Evolutionary conservation across 768 basidiomycete genomes (phyloP).

Genomic region (Boletus rufocinnamomeus): DNA sequence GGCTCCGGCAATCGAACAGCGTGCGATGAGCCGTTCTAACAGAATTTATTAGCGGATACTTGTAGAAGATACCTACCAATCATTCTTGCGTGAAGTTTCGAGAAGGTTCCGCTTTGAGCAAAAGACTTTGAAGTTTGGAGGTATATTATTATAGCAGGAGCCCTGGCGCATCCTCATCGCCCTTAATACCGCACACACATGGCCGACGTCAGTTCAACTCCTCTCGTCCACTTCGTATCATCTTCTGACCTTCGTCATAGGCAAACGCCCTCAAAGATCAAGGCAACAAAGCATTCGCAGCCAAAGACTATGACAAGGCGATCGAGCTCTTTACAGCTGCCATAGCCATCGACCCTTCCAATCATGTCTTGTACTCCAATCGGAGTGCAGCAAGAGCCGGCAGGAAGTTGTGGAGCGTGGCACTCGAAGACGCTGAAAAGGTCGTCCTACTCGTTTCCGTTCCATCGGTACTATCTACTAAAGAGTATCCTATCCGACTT

Average conservation of each 20-base stretch:
- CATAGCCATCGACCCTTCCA: slow-evolving; percentile 77
- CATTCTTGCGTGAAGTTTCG: slow-evolving; percentile 28
- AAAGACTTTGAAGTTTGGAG: neutral
- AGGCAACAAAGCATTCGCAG: slow-evolving; percentile 94
- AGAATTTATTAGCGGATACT: neutral
- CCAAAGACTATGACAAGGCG: slow-evolving; percentile 89
- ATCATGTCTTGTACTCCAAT: slow-evolving; percentile 92
- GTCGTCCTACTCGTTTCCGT: slow-evolving; percentile 40
- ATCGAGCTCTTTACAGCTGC: slow-evolving; percentile 82
- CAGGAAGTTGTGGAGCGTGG: slow-evolving; percentile 72
- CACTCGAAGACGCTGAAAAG: slow-evolving; percentile 89
- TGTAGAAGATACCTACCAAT: neutral
- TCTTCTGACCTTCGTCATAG: slow-evolving; percentile 35
- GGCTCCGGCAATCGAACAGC: no score
- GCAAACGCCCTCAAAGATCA: slow-evolving; percentile 77
- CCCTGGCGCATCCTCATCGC: neutral
- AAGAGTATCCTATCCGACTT: neutral
- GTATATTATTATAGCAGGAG: slow-evolving; percentile 21
- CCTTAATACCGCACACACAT: slow-evolving; percentile 20
- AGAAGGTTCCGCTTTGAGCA: slow-evolving; percentile 30
- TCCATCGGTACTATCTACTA: slow-evolving; percentile 6
- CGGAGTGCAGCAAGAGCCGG: slow-evolving; percentile 90
- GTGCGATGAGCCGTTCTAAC: neutral
- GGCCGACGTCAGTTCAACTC: slow-evolving; percentile 37
- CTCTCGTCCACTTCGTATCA: neutral